These are phyloP conservation scores for Suhomyces tanzawaensis DNA, from an alignment of 805 yeast genomes.

Conservation along the genomic window DNA sequence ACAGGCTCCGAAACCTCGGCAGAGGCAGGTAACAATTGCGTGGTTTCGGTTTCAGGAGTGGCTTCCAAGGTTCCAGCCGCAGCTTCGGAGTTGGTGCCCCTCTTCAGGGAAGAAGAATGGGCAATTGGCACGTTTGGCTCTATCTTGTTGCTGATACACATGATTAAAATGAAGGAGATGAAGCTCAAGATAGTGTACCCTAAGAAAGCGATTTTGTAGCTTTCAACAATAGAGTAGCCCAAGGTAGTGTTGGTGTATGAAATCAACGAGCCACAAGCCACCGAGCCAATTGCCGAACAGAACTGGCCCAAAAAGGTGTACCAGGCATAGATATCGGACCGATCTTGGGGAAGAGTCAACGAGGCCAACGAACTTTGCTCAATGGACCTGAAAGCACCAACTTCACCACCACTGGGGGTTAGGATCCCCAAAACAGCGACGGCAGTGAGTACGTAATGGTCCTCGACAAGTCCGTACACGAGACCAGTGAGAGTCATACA, in stretches of 20 bases:
- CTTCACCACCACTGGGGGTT: slow-evolving; percentile 59
- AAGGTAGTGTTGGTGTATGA: slow-evolving; percentile 13
- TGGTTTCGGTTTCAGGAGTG: slow-evolving; percentile 10
- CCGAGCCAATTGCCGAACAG: slow-evolving; percentile 47
- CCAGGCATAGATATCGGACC: slow-evolving; percentile 60
- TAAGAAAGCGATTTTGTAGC: slow-evolving; percentile 31
- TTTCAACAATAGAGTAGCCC: slow-evolving; percentile 18
- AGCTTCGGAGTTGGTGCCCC: not conserved
- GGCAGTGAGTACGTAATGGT: slow-evolving; percentile 31
- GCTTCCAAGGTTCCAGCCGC: not conserved
- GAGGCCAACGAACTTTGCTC: slow-evolving; percentile 55
- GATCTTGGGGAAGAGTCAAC: slow-evolving; percentile 35
- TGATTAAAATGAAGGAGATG: slow-evolving; percentile 16
- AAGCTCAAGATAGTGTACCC: slow-evolving; percentile 22
- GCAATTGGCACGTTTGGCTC: slow-evolving; percentile 12
- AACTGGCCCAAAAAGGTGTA: slow-evolving; percentile 49
- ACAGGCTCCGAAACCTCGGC: not conserved
- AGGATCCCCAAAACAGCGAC: slow-evolving; percentile 50
- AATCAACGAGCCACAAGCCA: slow-evolving; percentile 35
- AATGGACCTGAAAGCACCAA: slow-evolving; percentile 57
- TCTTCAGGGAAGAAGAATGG: not conserved
- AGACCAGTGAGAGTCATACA: slow-evolving; percentile 45
- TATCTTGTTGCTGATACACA: slow-evolving; percentile 15
- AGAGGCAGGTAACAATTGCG: slow-evolving; percentile 12
- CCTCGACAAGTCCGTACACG: slow-evolving; percentile 32